phyloP scores from a whole-genome alignment of 768 basidiomycete genomes.

The Psilocybe tampanensis region DNA sequence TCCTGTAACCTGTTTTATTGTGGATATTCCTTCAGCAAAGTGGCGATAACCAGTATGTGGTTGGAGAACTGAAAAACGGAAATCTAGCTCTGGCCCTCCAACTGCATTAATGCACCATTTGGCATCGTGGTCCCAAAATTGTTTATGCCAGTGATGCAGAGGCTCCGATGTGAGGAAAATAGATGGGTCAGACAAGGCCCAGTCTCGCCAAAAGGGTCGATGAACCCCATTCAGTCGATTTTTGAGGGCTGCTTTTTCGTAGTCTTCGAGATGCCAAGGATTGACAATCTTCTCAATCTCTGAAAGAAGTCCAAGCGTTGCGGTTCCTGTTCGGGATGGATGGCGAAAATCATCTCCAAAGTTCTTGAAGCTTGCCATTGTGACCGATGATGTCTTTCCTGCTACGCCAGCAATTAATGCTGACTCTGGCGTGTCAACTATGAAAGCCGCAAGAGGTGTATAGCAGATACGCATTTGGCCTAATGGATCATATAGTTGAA shows the following conservation, averaged over 20 bases:
- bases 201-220: constrained; percentile 40
- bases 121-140: constrained; percentile 39
- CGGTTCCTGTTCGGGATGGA: constrained; percentile 18
- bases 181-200: constrained; percentile 32
- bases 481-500: constrained; percentile 29
- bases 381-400: constrained; percentile 32
- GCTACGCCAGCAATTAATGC: constrained; percentile 27
- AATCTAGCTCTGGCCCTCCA: constrained; percentile 34
- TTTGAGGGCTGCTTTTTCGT: constrained; percentile 23
- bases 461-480: constrained; percentile 25
- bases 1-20: constrained; percentile 44
- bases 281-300: constrained; percentile 15
- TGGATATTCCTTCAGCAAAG: constrained; percentile 39
- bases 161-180: constrained; percentile 36
- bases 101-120: constrained; percentile 40
- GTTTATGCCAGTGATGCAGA: constrained; percentile 39
- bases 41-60: constrained; percentile 35
- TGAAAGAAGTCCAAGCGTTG: constrained; percentile 22
- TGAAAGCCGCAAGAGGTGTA: constrained; percentile 30
- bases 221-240: constrained; percentile 32
- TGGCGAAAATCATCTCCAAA: constrained; percentile 33
- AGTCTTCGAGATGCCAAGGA: constrained; percentile 27
- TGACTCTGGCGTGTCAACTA: constrained; percentile 35
- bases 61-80: constrained; percentile 38
- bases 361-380: constrained; percentile 27